Base-by-base conservation (phyloP, 2,329 filamentous ascomycete species). In the Sarocladium strictum region DNA sequence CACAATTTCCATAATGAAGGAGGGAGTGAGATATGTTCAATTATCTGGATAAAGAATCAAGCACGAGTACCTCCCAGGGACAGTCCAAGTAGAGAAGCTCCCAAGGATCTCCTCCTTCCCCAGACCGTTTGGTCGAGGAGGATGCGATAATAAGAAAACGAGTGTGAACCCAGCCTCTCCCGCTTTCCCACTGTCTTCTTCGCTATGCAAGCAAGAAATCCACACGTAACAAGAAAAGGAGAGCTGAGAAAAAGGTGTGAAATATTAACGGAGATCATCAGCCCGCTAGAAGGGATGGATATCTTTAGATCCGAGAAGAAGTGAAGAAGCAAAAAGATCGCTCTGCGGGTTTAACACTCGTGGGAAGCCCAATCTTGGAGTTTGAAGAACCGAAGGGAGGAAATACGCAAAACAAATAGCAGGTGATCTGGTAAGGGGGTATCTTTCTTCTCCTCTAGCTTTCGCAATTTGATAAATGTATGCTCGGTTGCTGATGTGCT, bases 401-500 rank as follows among this genome's bases (percentile, higher is more conserved):
- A 4, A 47, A 27, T 27, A 9, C 19, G 27, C 49, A 52, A n/a
- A 21, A 12, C 12, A 53, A 38, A 24, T 5, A 33, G n/a, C 24
- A 51, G 27, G 40, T 45, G 40, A 45, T 45, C 10, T 32, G 23
- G 43, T 45, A 32, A 49, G 50, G 57, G 54, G 55, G 53, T 58
- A 55, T 58, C 55, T 56, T 57, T 15, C 21, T 51, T 29, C 35
- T 33, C 23, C 40, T 58, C 55, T 58, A 55, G 52, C 54, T 38
- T 56, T 53, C 55, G 57, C 53, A 54, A 43, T 58, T 45, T 56
- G 52, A 40, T 53, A 24, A 37, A 49, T 51, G 47, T 38, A 19
- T 35, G 19, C 5, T 23, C 2, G 50, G 32, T 11, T 43, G 17
- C 17, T 23, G 38, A 9, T 11, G 14, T 38, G 35, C 12, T 33